Evolutionary conservation across 1,284 basidiomycete species (phyloP).

Genomic region (Boletus albobrunnescens): DNA sequence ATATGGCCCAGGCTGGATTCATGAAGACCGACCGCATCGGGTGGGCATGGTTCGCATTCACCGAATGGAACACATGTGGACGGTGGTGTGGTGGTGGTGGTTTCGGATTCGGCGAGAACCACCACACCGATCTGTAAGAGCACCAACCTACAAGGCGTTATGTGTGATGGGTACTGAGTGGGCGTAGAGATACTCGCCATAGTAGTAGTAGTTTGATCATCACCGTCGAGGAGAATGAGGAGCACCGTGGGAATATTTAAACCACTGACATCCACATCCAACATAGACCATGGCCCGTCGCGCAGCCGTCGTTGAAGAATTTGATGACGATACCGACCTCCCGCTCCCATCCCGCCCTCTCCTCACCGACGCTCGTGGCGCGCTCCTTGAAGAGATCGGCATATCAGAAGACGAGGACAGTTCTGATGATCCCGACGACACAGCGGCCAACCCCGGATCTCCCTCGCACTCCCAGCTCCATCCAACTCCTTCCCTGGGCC

Average conservation of each 20-base stretch:
- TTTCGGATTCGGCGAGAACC: slow-evolving; percentile 6
- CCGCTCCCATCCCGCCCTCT: slow-evolving; percentile 64
- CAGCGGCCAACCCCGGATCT: slow-evolving; percentile 46
- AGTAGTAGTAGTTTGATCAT: slow-evolving; percentile 16
- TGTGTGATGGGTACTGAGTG: not conserved
- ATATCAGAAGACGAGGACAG: slow-evolving; percentile 32
- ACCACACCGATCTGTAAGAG: slow-evolving; percentile 12
- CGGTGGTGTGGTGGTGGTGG: slow-evolving; percentile 1
- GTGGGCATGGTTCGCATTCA: slow-evolving; percentile 78
- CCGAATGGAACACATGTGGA: slow-evolving; percentile 69
- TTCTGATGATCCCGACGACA: slow-evolving; percentile 40
- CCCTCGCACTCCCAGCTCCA: slow-evolving; percentile 41
- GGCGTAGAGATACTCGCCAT: too few relatives aligned
- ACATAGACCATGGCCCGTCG: slow-evolving; percentile 55
- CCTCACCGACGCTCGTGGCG: slow-evolving; percentile 62
- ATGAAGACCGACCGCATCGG: slow-evolving; percentile 58
- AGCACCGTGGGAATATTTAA: slow-evolving; percentile 24
- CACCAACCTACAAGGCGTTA: slow-evolving; percentile 12
- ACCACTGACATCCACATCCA: slow-evolving; percentile 2
- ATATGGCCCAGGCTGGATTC: not conserved
- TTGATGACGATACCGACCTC: slow-evolving; percentile 88
- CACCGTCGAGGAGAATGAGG: not conserved
- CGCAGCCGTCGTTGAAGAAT: slow-evolving; percentile 64
- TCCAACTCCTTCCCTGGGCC: slow-evolving; percentile 24
- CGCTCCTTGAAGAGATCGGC: slow-evolving; percentile 71